Conservation (phyloP, 2,329 filamentous ascomycete species). For the Penicillium aurantiogriseum region DNA sequence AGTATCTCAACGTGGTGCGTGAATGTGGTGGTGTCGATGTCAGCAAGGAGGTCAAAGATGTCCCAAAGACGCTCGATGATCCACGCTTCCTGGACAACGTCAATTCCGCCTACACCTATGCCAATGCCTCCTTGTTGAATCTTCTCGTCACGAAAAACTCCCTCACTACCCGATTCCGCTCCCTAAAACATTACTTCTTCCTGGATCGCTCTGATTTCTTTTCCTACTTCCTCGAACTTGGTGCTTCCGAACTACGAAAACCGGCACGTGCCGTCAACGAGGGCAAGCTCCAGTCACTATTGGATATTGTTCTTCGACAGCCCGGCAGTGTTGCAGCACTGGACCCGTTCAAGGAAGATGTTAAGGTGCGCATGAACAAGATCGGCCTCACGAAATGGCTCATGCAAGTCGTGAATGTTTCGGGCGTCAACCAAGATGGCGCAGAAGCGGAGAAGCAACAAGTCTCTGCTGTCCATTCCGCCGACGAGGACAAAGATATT, state of each 20-base stretch:
- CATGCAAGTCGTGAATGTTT: slow-evolving; percentile 95
- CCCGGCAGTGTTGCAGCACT: slow-evolving; percentile 90
- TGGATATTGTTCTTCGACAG: slow-evolving; percentile 96
- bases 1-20: slow-evolving; percentile 95
- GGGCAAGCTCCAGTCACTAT: slow-evolving; percentile 85
- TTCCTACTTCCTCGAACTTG: slow-evolving; percentile 92
- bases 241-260: slow-evolving; percentile 84
- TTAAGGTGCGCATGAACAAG: slow-evolving; percentile 97
- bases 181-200: slow-evolving; percentile 98
- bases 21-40: slow-evolving; percentile 96
- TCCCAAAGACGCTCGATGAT: slow-evolving; percentile 92
- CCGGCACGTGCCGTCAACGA: slow-evolving; percentile 85
- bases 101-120: slow-evolving; percentile 89
- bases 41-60: slow-evolving; percentile 80
- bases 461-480: slow-evolving; percentile 61
- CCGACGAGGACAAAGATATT: slow-evolving; percentile 77
- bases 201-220: slow-evolving; percentile 97
- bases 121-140: slow-evolving; percentile 88
- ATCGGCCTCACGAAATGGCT: slow-evolving; percentile 88
- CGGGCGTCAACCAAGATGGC: slow-evolving; percentile 83
- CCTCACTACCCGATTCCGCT: slow-evolving; percentile 79
- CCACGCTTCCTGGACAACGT: slow-evolving; percentile 91
- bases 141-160: slow-evolving; percentile 90
- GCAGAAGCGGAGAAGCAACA: slow-evolving; percentile 68
- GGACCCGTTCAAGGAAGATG: slow-evolving; percentile 97